phyloP scores from a whole-genome alignment of 2,329 filamentous ascomycete genomes.

The Cercospora brassicicola region DNA sequence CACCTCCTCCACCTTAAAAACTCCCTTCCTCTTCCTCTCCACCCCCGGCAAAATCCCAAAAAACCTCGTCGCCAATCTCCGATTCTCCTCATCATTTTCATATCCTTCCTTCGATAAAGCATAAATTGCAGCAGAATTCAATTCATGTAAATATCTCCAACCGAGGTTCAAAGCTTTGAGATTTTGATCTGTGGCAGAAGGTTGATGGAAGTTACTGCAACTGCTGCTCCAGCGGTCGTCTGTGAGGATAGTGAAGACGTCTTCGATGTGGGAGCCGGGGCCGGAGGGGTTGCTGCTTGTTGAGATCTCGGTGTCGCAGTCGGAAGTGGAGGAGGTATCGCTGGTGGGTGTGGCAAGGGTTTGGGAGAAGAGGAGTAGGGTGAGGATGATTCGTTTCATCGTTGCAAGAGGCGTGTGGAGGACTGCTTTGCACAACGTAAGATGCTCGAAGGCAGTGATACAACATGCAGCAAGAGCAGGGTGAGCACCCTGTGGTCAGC shows the following conservation, averaged over 20 bases:
- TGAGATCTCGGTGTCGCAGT: background rate
- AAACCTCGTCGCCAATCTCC: constrained; percentile 15
- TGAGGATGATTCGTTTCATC: background rate
- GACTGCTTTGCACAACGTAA: background rate
- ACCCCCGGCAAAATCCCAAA: constrained; percentile 14
- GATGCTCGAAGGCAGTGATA: background rate
- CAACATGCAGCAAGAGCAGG: background rate
- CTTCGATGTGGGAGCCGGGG: background rate
- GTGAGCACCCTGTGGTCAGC: background rate
- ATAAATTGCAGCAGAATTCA: constrained; percentile 4
- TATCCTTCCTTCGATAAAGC: constrained; percentile 7
- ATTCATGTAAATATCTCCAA: background rate
- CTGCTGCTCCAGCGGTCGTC: background rate
- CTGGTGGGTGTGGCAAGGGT: background rate
- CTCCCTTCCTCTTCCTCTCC: constrained; percentile 6
- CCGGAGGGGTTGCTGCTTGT: background rate
- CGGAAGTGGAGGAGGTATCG: background rate
- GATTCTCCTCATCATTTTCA: constrained; percentile 7
- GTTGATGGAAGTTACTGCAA: background rate
- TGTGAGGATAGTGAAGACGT: constrained; percentile 1
- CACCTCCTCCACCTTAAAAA: background rate
- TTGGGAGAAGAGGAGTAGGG: background rate
- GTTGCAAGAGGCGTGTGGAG: background rate
- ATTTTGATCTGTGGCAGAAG: background rate
- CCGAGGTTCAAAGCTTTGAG: background rate